These are phyloP conservation scores for Xenoacremonium recifei DNA, from an alignment of 2,329 filamentous ascomycete species.

Conservation along the genomic window DNA sequence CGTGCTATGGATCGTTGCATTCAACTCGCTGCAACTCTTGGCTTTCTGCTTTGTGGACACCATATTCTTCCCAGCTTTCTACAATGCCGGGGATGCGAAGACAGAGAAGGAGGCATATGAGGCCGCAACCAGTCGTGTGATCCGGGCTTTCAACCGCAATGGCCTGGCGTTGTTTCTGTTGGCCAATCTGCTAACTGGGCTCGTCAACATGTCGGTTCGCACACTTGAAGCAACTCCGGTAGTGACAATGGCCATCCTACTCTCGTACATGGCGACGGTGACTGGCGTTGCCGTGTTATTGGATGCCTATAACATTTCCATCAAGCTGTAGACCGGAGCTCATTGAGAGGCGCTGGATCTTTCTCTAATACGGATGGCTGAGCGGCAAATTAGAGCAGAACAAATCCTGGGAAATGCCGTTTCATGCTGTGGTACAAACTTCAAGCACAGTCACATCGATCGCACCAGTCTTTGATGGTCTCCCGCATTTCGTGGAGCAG, in stretches of 20 bases:
- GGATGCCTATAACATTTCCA: constrained; percentile 64
- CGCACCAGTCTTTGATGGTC: no score
- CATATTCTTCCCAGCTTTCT: constrained; percentile 70
- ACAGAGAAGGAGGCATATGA: constrained; percentile 64
- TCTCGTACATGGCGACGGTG: constrained; percentile 68
- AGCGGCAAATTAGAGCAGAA: no score
- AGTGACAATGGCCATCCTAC: constrained; percentile 70
- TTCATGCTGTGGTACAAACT: no score
- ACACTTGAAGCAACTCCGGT: constrained; percentile 70
- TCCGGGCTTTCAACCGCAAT: constrained; percentile 84
- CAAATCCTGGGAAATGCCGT: no score
- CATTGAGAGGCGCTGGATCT: no score
- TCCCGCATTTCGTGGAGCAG: no score
- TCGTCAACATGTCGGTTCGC: constrained; percentile 82
- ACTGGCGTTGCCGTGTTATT: constrained; percentile 66
- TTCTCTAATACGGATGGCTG: no score
- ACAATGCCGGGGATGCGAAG: constrained; percentile 54
- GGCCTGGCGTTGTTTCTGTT: constrained; percentile 81
- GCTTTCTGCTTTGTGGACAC: constrained; percentile 77
- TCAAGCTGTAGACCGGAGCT: constrained; percentile 63
- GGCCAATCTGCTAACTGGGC: constrained; percentile 85
- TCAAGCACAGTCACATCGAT: no score
- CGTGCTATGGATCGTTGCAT: constrained; percentile 86
- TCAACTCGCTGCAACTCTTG: constrained; percentile 81
- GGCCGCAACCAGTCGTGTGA: constrained; percentile 74